Conservation (phyloP, 2,329 filamentous ascomycete genomes). For the Cladorrhinum sp. region DNA sequence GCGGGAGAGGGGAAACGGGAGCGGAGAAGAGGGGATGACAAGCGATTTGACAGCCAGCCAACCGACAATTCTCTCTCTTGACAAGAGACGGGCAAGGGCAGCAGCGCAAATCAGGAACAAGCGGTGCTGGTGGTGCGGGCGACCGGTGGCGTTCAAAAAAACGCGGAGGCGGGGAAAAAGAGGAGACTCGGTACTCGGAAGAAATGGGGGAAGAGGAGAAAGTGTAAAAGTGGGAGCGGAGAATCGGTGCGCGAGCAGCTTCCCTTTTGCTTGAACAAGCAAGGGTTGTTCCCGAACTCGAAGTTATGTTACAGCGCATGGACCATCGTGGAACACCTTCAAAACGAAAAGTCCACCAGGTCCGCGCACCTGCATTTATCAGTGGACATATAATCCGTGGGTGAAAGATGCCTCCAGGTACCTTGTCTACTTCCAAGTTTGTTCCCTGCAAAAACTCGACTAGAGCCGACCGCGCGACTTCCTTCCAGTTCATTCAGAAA, state of each 20-base stretch:
- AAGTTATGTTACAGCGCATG: background rate
- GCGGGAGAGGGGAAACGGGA: conserved; percentile 18
- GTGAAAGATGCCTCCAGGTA: too few relatives aligned
- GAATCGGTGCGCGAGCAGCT: background rate
- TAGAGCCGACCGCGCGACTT: too few relatives aligned
- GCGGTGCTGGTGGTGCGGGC: conserved; percentile 14
- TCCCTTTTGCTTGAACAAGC: background rate
- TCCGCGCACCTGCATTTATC: background rate
- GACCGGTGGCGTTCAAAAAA: conserved; percentile 11
- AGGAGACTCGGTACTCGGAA: conserved; percentile 22
- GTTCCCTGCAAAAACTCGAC: too few relatives aligned
- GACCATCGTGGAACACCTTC: background rate
- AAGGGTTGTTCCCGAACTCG: background rate
- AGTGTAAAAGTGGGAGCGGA: conserved; percentile 14
- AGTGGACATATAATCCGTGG: background rate
- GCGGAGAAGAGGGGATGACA: conserved; percentile 19
- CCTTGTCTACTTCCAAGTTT: background rate
- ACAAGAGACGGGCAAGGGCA: background rate
- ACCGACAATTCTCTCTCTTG: background rate
- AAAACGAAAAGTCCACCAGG: background rate
- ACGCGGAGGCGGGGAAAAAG: conserved; percentile 26
- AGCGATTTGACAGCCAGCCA: conserved; percentile 7
- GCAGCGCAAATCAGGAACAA: conserved; percentile 10
- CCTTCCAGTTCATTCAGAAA: background rate
- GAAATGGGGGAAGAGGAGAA: conserved; percentile 21